Evolutionary conservation across 495 filamentous ascomycete species (phyloP).

Genomic region (Apodospora peruviana): DNA sequence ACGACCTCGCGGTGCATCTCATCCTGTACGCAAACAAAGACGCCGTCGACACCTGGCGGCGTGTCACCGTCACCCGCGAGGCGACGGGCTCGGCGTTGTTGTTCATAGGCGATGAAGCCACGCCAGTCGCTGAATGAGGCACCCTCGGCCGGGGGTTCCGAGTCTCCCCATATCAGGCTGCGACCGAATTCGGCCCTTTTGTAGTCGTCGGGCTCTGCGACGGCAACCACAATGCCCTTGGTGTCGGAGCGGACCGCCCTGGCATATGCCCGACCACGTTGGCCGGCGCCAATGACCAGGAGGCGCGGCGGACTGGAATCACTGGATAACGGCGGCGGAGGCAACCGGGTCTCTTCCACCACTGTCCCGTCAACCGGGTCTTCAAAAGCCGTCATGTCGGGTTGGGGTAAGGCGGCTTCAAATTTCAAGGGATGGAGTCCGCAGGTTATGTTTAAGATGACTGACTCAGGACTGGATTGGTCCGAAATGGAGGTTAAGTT

Average conservation of each 20-base stretch:
- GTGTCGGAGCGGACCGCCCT: slow-evolving; percentile 54
- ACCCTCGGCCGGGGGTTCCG: slow-evolving; percentile 29
- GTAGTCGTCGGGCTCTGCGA: slow-evolving; percentile 76
- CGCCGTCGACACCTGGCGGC: slow-evolving; percentile 62
- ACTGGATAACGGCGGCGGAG: slow-evolving; percentile 13
- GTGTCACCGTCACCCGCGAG: slow-evolving; percentile 33
- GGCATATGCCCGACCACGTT: slow-evolving; percentile 73
- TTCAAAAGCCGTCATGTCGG: too few species aligned
- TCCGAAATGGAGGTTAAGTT: too few species aligned
- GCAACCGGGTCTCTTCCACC: slow-evolving; percentile 1
- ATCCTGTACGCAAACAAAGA: slow-evolving; percentile 84
- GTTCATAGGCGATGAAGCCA: slow-evolving; percentile 63
- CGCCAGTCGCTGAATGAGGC: slow-evolving; percentile 71
- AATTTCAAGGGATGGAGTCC: too few species aligned
- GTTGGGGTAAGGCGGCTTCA: too few species aligned
- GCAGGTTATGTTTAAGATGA: too few species aligned
- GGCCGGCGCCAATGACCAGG: slow-evolving; percentile 84
- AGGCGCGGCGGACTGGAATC: slow-evolving; percentile 49
- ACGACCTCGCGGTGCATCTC: slow-evolving; percentile 82
- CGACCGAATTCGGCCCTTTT: slow-evolving; percentile 65
- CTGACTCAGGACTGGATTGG: too few species aligned
- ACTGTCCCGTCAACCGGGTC: too few species aligned
- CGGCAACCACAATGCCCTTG: slow-evolving; percentile 61
- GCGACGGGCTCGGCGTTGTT: slow-evolving; percentile 42
- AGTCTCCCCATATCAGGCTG: slow-evolving; percentile 61